These are phyloP conservation scores for Hypoxylon crocopeplum DNA, from an alignment of 495 filamentous ascomycete species.

Conservation along the genomic window DNA sequence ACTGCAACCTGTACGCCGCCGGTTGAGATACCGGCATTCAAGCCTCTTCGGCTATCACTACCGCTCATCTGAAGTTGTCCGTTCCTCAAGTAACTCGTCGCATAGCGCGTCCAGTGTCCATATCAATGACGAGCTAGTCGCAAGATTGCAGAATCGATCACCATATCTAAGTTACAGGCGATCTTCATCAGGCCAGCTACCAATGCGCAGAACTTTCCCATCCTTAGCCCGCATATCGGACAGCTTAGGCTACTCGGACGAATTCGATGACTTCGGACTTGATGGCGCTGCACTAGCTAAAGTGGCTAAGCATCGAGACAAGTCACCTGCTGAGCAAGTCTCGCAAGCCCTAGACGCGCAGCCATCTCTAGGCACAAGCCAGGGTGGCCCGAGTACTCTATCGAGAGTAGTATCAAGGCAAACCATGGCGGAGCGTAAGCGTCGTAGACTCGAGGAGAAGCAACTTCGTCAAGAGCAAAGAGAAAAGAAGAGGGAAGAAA, in stretches of 20 bases:
- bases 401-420: slow-evolving; percentile 65
- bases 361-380: slow-evolving; percentile 1
- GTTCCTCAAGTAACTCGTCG: slow-evolving; percentile 7
- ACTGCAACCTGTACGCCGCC: slow-evolving; percentile 2
- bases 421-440: slow-evolving; percentile 79
- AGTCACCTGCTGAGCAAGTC: neutral
- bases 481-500: slow-evolving; percentile 28
- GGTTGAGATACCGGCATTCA: slow-evolving; percentile 18
- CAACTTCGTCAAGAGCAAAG: slow-evolving; percentile 18
- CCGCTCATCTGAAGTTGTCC: slow-evolving; percentile 19
- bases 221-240: slow-evolving; percentile 26
- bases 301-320: slow-evolving; percentile 7
- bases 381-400: slow-evolving; percentile 14
- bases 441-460: slow-evolving; percentile 44
- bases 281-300: slow-evolving; percentile 35
- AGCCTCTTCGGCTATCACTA: slow-evolving; percentile 21
- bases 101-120: neutral
- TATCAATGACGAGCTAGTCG: slow-evolving; percentile 8
- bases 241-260: slow-evolving; percentile 8
- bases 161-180: neutral
- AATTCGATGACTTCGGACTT: slow-evolving; percentile 31
- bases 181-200: slow-evolving; percentile 1
- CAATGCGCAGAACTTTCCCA: slow-evolving; percentile 20
- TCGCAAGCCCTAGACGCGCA: neutral
- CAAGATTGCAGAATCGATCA: slow-evolving; percentile 6